These are phyloP conservation scores for Ilyonectria robusta DNA, from an alignment of 2,329 filamentous ascomycete species.

Conservation along the genomic window DNA sequence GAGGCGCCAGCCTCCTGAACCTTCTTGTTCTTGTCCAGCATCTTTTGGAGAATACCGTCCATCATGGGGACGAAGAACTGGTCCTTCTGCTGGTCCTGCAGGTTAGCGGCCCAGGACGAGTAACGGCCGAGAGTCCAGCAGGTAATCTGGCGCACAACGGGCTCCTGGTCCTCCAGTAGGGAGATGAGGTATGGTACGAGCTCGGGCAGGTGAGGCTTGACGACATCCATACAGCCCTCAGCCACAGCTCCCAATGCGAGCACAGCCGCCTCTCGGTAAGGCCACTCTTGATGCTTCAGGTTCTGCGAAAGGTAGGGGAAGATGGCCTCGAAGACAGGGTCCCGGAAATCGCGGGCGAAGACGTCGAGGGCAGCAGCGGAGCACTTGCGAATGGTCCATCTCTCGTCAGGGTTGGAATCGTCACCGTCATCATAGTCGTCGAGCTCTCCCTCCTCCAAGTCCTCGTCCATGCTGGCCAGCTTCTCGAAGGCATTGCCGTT, in stretches of 20 bases:
- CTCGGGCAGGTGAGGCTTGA: constrained; percentile 91
- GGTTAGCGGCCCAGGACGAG: constrained; percentile 89
- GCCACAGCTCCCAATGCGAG: constrained; percentile 94
- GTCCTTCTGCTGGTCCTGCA: constrained; percentile 78
- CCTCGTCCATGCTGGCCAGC: constrained; percentile 75
- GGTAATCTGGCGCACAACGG: constrained; percentile 95
- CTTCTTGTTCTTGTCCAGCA: constrained; percentile 98
- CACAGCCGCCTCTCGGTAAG: constrained; percentile 92
- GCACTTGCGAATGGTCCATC: constrained; percentile 97
- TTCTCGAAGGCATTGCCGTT: constrained; percentile 71
- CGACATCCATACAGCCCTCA: constrained; percentile 91
- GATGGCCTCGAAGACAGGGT: constrained; percentile 90
- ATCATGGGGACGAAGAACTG: constrained; percentile 95
- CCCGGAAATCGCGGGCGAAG: constrained; percentile 90
- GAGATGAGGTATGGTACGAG: constrained; percentile 92
- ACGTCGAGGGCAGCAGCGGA: constrained; percentile 96
- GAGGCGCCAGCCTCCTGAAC: constrained; percentile 97
- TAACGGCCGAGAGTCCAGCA: constrained; percentile 98
- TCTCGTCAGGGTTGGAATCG: constrained; percentile 87
- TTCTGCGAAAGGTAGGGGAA: constrained; percentile 94
- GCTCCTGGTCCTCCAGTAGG: constrained; percentile 86
- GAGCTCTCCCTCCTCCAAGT: constrained; percentile 90
- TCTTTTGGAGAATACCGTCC: constrained; percentile 93
- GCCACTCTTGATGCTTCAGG: constrained; percentile 90
- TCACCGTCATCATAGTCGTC: constrained; percentile 82